Evolutionary conservation across 139 green algal species (phyloP).

Genomic region (Spirogloea muscicola): DNA sequence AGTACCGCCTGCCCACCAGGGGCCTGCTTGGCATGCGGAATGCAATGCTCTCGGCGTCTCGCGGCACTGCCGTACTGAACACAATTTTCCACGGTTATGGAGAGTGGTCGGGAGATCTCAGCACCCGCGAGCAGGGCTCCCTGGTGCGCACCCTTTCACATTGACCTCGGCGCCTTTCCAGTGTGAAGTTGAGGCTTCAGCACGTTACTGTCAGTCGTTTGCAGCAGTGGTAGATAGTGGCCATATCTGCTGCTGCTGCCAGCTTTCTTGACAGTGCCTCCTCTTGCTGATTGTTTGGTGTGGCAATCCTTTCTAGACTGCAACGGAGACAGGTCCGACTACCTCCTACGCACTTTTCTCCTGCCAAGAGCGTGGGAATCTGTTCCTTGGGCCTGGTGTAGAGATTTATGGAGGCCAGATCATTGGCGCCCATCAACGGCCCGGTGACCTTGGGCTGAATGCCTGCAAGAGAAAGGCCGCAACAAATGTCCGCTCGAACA

Average conservation of each 20-base stretch:
- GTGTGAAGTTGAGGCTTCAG: too few species aligned
- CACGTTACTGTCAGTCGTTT: too few species aligned
- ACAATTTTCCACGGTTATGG: slow-evolving; percentile 78
- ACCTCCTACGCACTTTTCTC: slow-evolving; percentile 85
- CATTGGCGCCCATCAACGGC: slow-evolving; percentile 90
- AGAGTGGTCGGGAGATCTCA: slow-evolving; percentile 71
- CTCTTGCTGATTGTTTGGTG: slow-evolving; percentile 5
- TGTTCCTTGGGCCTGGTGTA: slow-evolving; percentile 84
- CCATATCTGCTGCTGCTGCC: too few species aligned
- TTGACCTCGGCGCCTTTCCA: too few species aligned
- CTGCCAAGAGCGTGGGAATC: slow-evolving; percentile 80
- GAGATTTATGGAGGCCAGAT: slow-evolving; percentile 92
- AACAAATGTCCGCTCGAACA: slow-evolving; percentile 74
- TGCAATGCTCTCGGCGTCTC: slow-evolving; percentile 92
- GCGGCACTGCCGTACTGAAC: slow-evolving; percentile 92
- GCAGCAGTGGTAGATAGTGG: too few species aligned
- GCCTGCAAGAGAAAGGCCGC: slow-evolving; percentile 93
- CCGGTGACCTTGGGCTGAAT: slow-evolving; percentile 92
- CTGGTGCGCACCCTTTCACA: slow-evolving; percentile 63
- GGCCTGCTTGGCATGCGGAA: slow-evolving; percentile 89
- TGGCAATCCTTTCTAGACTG: slow-evolving; percentile 45
- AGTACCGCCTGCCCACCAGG: slow-evolving; percentile 86
- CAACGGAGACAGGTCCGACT: slow-evolving; percentile 77
- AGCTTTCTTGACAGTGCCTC: too few species aligned
- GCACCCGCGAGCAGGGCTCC: slow-evolving; percentile 82